A percentile compares a stretch with the other conserved stretches of the same genome.
Conservation (phyloP, 192 early-diverging fungal species). For the Borealophlyctis nickersoniae region DNA sequence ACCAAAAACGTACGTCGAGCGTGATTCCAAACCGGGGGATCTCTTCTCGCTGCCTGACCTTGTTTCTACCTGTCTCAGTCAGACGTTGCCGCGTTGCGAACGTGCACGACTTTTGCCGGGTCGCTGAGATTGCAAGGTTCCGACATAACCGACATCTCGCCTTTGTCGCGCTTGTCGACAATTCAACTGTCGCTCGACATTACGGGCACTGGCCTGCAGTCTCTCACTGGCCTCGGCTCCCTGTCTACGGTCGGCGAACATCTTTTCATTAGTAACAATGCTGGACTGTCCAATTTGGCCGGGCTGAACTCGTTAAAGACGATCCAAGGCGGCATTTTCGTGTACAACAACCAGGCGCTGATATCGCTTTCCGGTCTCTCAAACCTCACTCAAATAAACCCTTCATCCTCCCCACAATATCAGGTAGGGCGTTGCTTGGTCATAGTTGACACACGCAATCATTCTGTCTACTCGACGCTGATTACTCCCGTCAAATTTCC, state of each 20-base stretch:
- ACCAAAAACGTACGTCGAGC: too few relatives aligned
- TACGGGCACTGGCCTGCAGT: not conserved
- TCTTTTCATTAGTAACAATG: conserved; percentile 22
- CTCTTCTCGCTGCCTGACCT: too few relatives aligned
- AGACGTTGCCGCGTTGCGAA: too few relatives aligned
- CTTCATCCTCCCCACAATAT: conserved; percentile 1
- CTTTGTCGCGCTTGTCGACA: not conserved
- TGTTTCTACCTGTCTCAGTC: too few relatives aligned
- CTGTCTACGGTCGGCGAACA: conserved; percentile 19
- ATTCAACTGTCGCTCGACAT: conserved; percentile 21
- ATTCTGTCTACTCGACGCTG: too few relatives aligned
- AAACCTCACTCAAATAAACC: conserved; percentile 11
- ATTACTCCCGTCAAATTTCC: too few relatives aligned
- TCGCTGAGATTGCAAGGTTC: conserved; percentile 8
- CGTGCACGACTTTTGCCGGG: conserved; percentile 18
- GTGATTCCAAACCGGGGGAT: too few relatives aligned
- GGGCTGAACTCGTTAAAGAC: conserved; percentile 6
- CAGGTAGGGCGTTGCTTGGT: too few relatives aligned
- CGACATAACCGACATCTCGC: conserved; percentile 10
- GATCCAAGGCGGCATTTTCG: conserved; percentile 15
- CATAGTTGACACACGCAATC: too few relatives aligned
- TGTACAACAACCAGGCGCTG: conserved; percentile 21
- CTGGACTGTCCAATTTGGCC: conserved; percentile 10
- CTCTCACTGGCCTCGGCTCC: conserved; percentile 9
- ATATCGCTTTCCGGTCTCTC: conserved; percentile 14